phyloP scores from a whole-genome alignment of 2,329 filamentous ascomycete genomes.

The Pseudogymnoascus sp. region DNA sequence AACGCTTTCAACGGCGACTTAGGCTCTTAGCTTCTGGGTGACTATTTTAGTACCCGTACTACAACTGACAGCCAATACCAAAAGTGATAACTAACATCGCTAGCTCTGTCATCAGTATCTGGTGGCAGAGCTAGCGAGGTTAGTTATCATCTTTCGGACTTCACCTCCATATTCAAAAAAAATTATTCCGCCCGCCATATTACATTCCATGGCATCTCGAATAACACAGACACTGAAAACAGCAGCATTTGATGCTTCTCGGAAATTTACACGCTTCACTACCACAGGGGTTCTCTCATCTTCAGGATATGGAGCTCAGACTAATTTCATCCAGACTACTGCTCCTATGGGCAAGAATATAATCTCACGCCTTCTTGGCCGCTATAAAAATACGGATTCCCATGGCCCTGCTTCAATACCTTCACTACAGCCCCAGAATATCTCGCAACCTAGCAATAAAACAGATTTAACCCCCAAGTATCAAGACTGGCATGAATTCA shows the following conservation, averaged over 20 bases:
- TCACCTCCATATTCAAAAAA: background rate
- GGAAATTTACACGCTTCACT: background rate
- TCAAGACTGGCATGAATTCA: background rate
- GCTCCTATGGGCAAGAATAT: background rate
- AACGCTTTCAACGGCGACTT: background rate
- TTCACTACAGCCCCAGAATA: background rate
- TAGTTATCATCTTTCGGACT: background rate
- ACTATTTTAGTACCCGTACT: background rate
- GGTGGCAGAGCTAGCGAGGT: background rate
- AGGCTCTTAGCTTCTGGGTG: background rate
- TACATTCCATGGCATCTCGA: background rate
- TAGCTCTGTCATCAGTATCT: background rate
- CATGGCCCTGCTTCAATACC: background rate
- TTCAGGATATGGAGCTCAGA: background rate
- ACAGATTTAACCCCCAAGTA: background rate
- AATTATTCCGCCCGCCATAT: background rate
- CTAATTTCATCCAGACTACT: background rate
- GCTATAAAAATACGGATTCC: background rate
- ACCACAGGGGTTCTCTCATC: background rate
- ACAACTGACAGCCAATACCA: background rate
- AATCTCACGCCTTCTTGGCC: background rate
- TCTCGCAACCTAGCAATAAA: background rate
- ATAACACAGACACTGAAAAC: background rate
- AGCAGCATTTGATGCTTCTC: background rate
- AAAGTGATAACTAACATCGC: slow-evolving; percentile 5